Evolutionary conservation across 2,329 filamentous ascomycete species (phyloP).

Genomic region (Aspergillus sp.): DNA sequence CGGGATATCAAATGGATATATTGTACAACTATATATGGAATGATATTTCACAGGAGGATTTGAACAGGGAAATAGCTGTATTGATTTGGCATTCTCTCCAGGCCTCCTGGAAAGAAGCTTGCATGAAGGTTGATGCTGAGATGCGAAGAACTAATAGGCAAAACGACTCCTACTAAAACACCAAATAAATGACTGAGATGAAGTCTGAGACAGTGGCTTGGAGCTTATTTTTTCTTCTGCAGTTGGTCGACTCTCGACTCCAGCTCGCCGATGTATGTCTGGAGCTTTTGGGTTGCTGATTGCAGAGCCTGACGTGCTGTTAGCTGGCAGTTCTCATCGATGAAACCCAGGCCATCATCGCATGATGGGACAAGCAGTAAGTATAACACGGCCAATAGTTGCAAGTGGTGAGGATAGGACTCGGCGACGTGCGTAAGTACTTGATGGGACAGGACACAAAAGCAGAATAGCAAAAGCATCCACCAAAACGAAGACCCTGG

Average conservation of each 20-base stretch:
- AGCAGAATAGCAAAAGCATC: neutral
- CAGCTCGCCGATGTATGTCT: constrained; percentile 75
- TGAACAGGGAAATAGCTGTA: neutral
- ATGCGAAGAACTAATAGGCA: constrained; percentile 11
- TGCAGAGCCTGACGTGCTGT: constrained; percentile 69
- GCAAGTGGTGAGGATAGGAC: neutral
- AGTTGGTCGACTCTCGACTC: constrained; percentile 74
- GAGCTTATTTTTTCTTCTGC: constrained; percentile 63
- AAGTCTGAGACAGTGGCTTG: neutral
- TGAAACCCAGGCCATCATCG: neutral
- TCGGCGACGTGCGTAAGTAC: too few relatives aligned
- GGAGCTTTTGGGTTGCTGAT: constrained; percentile 80
- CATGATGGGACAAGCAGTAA: neutral
- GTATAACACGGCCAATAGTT: neutral
- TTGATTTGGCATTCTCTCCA: too few relatives aligned
- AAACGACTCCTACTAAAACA: neutral
- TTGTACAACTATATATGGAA: neutral
- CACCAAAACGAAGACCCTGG: neutral
- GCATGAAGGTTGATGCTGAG: neutral
- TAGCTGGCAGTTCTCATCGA: neutral
- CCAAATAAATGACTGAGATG: neutral
- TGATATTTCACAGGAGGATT: neutral
- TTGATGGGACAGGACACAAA: neutral
- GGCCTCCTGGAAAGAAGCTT: neutral
- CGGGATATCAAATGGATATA: neutral